phyloP scores from a whole-genome alignment of 2,329 filamentous ascomycete species.

The Herpotrichia juniperi region DNA sequence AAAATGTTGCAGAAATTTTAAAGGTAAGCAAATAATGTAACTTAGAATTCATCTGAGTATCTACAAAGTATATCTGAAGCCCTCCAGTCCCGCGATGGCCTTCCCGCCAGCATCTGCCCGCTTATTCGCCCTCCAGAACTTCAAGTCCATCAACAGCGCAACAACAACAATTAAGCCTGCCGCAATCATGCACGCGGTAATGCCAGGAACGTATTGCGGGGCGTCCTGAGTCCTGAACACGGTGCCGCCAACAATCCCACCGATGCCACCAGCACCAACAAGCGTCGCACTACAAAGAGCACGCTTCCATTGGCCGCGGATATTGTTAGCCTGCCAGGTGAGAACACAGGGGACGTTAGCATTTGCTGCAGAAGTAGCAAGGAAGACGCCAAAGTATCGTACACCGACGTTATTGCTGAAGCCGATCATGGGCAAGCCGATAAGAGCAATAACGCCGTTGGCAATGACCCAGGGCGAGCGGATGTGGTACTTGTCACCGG shows the following conservation, averaged over 20 bases:
- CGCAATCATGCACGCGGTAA: too few relatives aligned
- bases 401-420: slow-evolving; percentile 10
- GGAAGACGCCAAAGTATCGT: slow-evolving; percentile 10
- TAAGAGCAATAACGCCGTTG: slow-evolving; percentile 44
- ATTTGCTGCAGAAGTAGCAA: slow-evolving; percentile 14
- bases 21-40: too few relatives aligned
- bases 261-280: not conserved
- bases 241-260: not conserved
- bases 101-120: too few relatives aligned
- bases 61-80: too few relatives aligned
- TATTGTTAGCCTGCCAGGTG: slow-evolving; percentile 17
- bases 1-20: too few relatives aligned
- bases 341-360: slow-evolving; percentile 14
- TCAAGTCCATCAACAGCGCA: too few relatives aligned
- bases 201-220: not conserved
- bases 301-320: slow-evolving; percentile 5
- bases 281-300: not conserved
- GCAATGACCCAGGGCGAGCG: slow-evolving; percentile 28
- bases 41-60: too few relatives aligned
- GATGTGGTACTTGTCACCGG: slow-evolving; percentile 22
- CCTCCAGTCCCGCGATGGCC: too few relatives aligned
- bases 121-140: too few relatives aligned
- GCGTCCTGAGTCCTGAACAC: not conserved
- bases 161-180: too few relatives aligned
- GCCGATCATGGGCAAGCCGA: slow-evolving; percentile 54